Conservation (phyloP, 148 eudicot genomes). For the Spergularia bocconei region DNA sequence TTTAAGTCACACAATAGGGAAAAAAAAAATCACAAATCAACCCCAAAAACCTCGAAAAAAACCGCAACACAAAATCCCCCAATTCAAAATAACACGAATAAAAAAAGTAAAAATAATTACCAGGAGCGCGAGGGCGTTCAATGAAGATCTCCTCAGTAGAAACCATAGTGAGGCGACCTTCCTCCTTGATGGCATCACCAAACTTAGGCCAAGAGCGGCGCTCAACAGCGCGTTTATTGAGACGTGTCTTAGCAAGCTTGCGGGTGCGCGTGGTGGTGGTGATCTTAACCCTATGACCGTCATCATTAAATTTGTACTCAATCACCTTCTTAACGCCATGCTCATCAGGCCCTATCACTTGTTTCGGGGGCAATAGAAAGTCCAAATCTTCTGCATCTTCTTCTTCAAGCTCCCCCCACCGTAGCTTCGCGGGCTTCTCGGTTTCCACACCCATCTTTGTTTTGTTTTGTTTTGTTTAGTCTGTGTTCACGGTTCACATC, state of each 20-base stretch:
- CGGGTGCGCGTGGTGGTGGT: slow-evolving; percentile 66
- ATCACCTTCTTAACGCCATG: slow-evolving; percentile 63
- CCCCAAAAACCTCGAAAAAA: neutral
- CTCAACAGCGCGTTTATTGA: slow-evolving; percentile 70
- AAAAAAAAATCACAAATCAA: too few species aligned
- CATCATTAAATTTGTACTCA: slow-evolving; percentile 68
- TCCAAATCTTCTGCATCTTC: slow-evolving; percentile 56
- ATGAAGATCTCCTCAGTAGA: slow-evolving; percentile 76
- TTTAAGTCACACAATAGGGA: neutral
- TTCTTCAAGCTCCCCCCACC: slow-evolving; percentile 74
- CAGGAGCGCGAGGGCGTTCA: slow-evolving; percentile 62
- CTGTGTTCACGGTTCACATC: too few species aligned
- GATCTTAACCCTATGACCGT: slow-evolving; percentile 63
- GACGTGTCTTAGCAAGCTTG: slow-evolving; percentile 58
- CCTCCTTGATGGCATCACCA: slow-evolving; percentile 74
- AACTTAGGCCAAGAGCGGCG: slow-evolving; percentile 74
- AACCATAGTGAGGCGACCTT: slow-evolving; percentile 58
- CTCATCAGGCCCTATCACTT: slow-evolving; percentile 65
- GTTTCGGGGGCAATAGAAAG: slow-evolving; percentile 60
- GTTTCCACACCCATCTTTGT: slow-evolving; percentile 16
- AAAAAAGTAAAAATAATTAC: too few species aligned
- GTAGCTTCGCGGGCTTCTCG: slow-evolving; percentile 27
- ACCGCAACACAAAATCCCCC: neutral
- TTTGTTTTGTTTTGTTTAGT: too few species aligned
- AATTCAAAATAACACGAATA: neutral